phyloP scores from a whole-genome alignment of 192 early-diverging fungal species.

The Coemansia sp. region DNA sequence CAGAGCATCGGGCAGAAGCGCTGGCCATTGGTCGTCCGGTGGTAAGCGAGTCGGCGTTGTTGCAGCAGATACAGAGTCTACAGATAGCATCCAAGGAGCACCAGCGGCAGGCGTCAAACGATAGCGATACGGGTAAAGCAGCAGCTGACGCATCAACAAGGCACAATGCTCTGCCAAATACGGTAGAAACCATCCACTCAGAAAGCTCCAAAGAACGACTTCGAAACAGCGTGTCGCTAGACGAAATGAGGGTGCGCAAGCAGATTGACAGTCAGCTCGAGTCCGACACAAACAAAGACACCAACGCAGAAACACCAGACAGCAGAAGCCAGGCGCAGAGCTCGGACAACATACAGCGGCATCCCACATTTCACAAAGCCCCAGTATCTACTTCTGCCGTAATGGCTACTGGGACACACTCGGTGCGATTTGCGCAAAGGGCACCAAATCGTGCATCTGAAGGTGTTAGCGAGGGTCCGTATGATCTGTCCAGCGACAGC shows the following conservation, averaged over 20 bases:
- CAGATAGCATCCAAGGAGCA: not conserved
- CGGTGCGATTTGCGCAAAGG: not conserved
- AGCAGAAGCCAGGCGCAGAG: not conserved
- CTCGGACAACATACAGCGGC: not conserved
- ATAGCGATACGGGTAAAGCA: not conserved
- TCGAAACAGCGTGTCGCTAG: constrained; percentile 31
- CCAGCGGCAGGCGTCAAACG: not conserved
- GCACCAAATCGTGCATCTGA: not conserved
- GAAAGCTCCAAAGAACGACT: constrained; percentile 7
- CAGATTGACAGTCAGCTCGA: not conserved
- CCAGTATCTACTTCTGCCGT: not conserved
- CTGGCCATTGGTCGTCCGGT: constrained; percentile 15
- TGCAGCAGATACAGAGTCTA: constrained; percentile 19
- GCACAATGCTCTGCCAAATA: not conserved
- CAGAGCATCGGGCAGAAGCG: constrained; percentile 13
- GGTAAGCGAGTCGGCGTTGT: constrained; percentile 25
- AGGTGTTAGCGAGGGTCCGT: not conserved
- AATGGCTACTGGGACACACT: not conserved
- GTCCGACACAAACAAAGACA: not conserved
- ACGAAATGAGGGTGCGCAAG: constrained; percentile 12
- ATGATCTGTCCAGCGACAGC: not conserved
- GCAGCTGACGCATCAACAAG: not conserved
- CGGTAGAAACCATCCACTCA: no score
- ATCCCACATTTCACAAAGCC: constrained; percentile 3
- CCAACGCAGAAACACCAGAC: not conserved